Base-by-base conservation (phyloP, 176 grass and related monocot genomes). In the Lolium rigidum region DNA sequence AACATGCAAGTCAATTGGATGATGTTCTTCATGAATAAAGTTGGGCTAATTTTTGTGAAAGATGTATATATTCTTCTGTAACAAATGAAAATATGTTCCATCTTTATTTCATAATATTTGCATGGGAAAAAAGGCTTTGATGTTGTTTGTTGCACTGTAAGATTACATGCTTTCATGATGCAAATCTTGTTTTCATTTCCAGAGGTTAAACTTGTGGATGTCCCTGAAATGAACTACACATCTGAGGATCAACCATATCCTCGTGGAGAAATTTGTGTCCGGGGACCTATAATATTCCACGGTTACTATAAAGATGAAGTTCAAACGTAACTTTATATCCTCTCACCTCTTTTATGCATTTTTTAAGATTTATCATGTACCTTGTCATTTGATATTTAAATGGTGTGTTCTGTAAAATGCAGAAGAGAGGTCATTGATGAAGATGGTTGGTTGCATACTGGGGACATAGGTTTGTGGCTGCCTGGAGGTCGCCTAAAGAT, bases 131-230 rank as follows among this genome's bases (percentile, higher is more conserved):
- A 35, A 35, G 31, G 31, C 31, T 35, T 35, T 35, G 31, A 35
- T 35, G 31, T 35, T 35, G 31, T 35, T 35, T 35, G 31, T 35
- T 35, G 31, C 31, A 35, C 31, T 6, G 64, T 85, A 7, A 68
- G n/a, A 41, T 82, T 65, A 62, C 63, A 69, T 12, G 49, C 43
- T 78, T 35, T 62, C 35, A 63, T 83, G 18, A 79, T 83, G 13
- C 10, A 22, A 78, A 82, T 65, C 31, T 8, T 63, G 13, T 82
- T 83, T 52, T 47, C 49, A 72, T 84, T 39, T 85, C 69, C 93
- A 98, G 96, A 98, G 92, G 73, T 98, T 85, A 98, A 98, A 89
- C 96, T 98, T 80, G 92, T 86, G 61, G 91, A 98, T 89, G 96
- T 95, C 48, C 93, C 93, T 83, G 96, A 98, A 89, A 98, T 98